Evolutionary conservation across 164 flowering plant species (phyloP).

Genomic region (Hamamelis virginiana): DNA sequence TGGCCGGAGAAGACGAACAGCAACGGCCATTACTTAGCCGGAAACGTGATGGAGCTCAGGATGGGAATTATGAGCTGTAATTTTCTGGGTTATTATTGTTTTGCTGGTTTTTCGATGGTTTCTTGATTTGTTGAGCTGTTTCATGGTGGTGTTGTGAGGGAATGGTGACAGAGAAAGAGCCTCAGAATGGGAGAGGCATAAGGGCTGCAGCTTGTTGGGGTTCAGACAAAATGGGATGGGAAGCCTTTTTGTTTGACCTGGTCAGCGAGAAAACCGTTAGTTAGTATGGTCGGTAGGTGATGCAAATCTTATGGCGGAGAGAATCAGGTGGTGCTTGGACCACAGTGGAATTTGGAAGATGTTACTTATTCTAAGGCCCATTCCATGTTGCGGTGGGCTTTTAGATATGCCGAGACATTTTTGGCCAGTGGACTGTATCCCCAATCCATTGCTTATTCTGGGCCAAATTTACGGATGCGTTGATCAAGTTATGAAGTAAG

Average conservation of each 20-base stretch:
- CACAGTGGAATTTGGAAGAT: too few species aligned
- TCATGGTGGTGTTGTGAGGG: not conserved
- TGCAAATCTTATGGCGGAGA: not conserved
- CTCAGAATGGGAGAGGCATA: slow-evolving; percentile 7
- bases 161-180: slow-evolving; percentile 2
- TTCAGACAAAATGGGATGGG: not conserved
- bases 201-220: not conserved
- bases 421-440: too few species aligned
- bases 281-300: not conserved
- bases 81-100: not conserved
- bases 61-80: too few species aligned
- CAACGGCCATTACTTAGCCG: slow-evolving; percentile 27
- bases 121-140: not conserved
- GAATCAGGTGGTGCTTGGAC: too few species aligned
- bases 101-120: not conserved
- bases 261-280: slow-evolving; percentile 11
- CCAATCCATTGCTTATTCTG: too few species aligned
- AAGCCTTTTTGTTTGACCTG: not conserved
- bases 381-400: too few species aligned
- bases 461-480: too few species aligned
- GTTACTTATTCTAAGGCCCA: too few species aligned
- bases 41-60: too few species aligned
- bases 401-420: too few species aligned
- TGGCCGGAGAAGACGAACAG: slow-evolving; percentile 20
- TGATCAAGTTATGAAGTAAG: too few species aligned